Evolutionary conservation across 2,329 filamentous ascomycete genomes (phyloP), one percentile per base, ranked within the genome.

Genomic region (Periconia macrospinosa): DNA sequence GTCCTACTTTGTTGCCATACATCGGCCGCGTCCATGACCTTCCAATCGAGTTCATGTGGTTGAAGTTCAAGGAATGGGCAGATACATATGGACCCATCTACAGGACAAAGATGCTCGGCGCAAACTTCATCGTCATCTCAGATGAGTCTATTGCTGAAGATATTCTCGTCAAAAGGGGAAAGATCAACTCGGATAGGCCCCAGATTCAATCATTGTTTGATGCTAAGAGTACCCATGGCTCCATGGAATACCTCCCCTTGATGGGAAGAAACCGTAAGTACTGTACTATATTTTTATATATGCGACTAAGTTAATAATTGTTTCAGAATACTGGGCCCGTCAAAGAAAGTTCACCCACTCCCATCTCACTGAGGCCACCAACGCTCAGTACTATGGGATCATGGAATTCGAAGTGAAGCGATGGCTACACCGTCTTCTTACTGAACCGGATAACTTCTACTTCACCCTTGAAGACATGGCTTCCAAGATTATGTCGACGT

Each of bases 361-460:
- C 2, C 80, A 80, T 56, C 67, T 83, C 27, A 83, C 74, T 2
- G 75, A 78, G 52, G 74, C 76, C 3, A 69, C 71, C 19, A 79
- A 79, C 42, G 67, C 68, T 18, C 70, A 69, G n/a, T 79, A 79
- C 60, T 68, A 77, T 56, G 77, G 77, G 17, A 65, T 75, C 35
- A 81, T 83, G 76, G 76, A 83, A 54, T 78, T 79, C 55, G 81
- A 84, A 59, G 76, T 76, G 11, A 83, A 83, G 70, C 75, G 81
- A 40, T 83, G 79, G 79, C 67, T 83, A 42, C 76, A 73, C 50
- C 70, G 77, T 30, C 69, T 83, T 6, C 63, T 83, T 27, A 71
- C 77, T 27, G 72, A 82, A 42, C 81, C 81, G 1, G 80, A 83
- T 54, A 71, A 77, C 64, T 83, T 83, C 57, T 69, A 70, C 10